Base-by-base conservation (phyloP, 495 filamentous ascomycete genomes). In the Aspergillus wentii region DNA sequence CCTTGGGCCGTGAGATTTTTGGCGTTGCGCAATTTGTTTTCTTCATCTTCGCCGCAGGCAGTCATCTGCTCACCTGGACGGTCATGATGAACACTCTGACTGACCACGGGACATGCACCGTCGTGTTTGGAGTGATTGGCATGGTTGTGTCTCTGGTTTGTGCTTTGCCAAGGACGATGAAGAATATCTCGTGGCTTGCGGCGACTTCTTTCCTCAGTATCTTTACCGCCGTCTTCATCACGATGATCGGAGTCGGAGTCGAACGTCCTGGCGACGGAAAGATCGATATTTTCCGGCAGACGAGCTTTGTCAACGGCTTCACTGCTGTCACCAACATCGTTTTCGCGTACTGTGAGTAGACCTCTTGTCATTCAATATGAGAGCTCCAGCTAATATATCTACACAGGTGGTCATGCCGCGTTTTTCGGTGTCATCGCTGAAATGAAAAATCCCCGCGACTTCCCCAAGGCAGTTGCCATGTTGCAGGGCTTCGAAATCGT, bases 351-450 rank as follows among this genome's bases (percentile, higher is more conserved):
- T 59, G 52, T 51, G 51, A 20, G 23, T 27, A 2, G n/a, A 36
- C 19, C 14, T 19, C 19, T 7, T 25, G 7, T 7, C 16, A 17
- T 10, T 29, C n/a, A 19, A 13, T 14, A 36, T 20, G 35, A n/a
- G n/a, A n/a, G n/a, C n/a, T n/a, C n/a, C n/a, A n/a, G n/a, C 14
- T 10, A 34, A 19, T 11, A 13, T n/a, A n/a, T n/a, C n/a, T n/a
- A 34, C 8, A 3, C 37, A 55, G 69, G 78, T 65, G 60, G 82
- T 43, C 72, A 85, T 61, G 63, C 81, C 49, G 74, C 81, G 46
- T 81, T 86, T 61, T 84, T 89, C 64, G 74, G 68, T 40, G 83
- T 88, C 56, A 82, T 85, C 43, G 73, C 80, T 32, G 85, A 90
- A 55, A 79, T 90, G 72, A 74, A 79, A 42, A 72, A 78, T 0